Percentiles rank a stretch among this genome's conserved stretches.
These are phyloP conservation scores for Coelastrella sp. DNA, from an alignment of 139 green algal species.

Conservation along the genomic window DNA sequence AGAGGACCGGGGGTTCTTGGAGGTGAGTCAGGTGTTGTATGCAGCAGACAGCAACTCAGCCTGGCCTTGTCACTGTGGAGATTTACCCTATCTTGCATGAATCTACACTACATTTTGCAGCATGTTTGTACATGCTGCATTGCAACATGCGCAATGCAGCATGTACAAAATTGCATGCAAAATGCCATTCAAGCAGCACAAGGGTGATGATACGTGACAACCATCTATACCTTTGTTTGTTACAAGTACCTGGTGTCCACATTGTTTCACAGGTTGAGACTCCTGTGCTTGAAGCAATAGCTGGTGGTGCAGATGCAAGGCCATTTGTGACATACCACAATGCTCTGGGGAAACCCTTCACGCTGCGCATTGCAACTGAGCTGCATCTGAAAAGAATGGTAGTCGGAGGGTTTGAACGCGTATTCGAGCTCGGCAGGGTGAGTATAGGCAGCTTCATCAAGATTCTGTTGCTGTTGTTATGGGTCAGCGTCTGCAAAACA, in stretches of 20 bases:
- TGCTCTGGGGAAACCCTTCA: conserved; percentile 85
- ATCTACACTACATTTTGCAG: too few species aligned
- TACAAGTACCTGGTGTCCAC: neutral
- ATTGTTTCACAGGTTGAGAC: conserved; percentile 73
- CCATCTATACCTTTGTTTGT: neutral
- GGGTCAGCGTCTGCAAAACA: too few species aligned
- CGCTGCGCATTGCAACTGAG: conserved; percentile 98
- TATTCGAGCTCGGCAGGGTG: conserved; percentile 95
- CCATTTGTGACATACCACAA: conserved; percentile 99
- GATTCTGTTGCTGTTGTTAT: neutral
- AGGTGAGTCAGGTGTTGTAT: conserved; percentile 55
- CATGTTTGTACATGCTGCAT: too few species aligned
- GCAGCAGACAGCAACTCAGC: neutral
- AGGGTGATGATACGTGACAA: too few species aligned
- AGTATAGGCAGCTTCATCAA: too few species aligned
- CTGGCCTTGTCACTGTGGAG: too few species aligned
- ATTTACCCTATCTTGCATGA: too few species aligned
- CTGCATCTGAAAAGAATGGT: conserved; percentile 95
- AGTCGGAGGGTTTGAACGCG: conserved; percentile 92
- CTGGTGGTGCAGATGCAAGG: conserved; percentile 94
- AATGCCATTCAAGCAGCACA: too few species aligned
- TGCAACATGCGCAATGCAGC: too few species aligned
- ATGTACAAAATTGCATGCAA: too few species aligned
- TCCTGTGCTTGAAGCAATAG: conserved; percentile 84
- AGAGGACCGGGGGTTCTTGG: conserved; percentile 82